phyloP scores from a whole-genome alignment of 2,329 filamentous ascomycete species.

The Calonectria henricotiae region DNA sequence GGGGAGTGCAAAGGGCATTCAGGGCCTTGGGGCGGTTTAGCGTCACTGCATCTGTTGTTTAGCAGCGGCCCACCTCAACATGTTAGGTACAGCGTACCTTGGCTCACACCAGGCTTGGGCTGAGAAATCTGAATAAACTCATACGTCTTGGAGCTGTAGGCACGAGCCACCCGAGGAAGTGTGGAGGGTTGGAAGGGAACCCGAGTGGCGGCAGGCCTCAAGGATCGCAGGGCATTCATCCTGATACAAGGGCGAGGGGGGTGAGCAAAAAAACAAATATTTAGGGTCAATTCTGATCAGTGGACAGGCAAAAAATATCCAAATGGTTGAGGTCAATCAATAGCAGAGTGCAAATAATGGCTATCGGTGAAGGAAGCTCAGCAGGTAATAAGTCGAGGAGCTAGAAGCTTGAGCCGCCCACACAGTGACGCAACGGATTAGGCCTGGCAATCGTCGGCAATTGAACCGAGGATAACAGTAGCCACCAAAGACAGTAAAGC shows the following conservation, averaged over 20 bases:
- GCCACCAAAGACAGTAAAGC: conserved; percentile 46
- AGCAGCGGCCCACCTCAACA: conserved; percentile 26
- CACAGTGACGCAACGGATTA: conserved; percentile 50
- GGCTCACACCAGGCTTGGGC: conserved; percentile 90
- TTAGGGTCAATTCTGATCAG: neutral
- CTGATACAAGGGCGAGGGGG: conserved; percentile 23
- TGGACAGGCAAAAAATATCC: neutral
- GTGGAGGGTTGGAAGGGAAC: conserved; percentile 69
- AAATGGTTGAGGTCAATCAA: conserved; percentile 28
- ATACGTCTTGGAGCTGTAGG: conserved; percentile 74
- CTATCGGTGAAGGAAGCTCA: conserved; percentile 33
- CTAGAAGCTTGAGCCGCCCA: conserved; percentile 43
- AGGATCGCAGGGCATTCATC: conserved; percentile 72
- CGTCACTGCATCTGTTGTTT: conserved; percentile 75
- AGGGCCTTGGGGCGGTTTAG: conserved; percentile 95
- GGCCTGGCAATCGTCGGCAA: conserved; percentile 47
- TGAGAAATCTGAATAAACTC: conserved; percentile 87
- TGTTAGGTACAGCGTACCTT: conserved; percentile 73
- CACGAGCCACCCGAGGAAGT: conserved; percentile 71
- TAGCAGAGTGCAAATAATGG: conserved; percentile 9
- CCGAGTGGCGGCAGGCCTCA: conserved; percentile 71
- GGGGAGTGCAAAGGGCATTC: conserved; percentile 92
- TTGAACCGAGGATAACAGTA: conserved; percentile 52
- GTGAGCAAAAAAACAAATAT: neutral
- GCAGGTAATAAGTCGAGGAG: conserved; percentile 34